A percentile compares a stretch with the other conserved stretches of the same genome.
These are phyloP conservation scores for Sanghuangporus weigelae DNA, from an alignment of 1,284 basidiomycete genomes.

Conservation along the genomic window DNA sequence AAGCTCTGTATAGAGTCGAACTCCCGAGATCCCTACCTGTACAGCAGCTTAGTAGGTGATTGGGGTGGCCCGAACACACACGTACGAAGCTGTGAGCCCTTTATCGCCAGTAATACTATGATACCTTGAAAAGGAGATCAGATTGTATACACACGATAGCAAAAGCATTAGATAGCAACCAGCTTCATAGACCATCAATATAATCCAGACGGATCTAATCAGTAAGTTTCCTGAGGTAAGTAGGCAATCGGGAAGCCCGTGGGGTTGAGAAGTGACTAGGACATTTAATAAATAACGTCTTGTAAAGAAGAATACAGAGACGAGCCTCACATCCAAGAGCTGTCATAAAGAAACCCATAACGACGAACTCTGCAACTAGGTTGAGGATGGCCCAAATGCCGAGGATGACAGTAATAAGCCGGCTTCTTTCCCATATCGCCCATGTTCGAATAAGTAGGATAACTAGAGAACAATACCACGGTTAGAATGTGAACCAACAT, in stretches of 20 bases:
- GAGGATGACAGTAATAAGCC: not conserved
- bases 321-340: not conserved
- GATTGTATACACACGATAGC: not conserved
- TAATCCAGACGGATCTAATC: not conserved
- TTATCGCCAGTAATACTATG: not conserved
- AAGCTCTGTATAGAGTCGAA: not conserved
- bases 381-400: not conserved
- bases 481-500: not conserved
- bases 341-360: not conserved
- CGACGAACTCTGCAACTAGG: not conserved
- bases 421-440: conserved; percentile 4
- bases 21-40: not conserved
- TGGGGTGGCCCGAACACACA: not conserved
- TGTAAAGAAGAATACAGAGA: not conserved
- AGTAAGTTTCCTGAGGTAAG: not conserved
- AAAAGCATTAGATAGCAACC: not conserved
- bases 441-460: conserved; percentile 1
- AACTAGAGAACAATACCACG: not conserved
- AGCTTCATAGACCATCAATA: conserved; percentile 10
- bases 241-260: not conserved
- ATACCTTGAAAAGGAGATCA: not conserved
- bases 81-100: conserved; percentile 1
- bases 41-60: not conserved
- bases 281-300: not conserved
- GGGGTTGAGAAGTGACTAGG: not conserved